These are phyloP conservation scores for Aspergillus novofumigatus DNA, from an alignment of 2,329 filamentous ascomycete genomes.

Conservation along the genomic window DNA sequence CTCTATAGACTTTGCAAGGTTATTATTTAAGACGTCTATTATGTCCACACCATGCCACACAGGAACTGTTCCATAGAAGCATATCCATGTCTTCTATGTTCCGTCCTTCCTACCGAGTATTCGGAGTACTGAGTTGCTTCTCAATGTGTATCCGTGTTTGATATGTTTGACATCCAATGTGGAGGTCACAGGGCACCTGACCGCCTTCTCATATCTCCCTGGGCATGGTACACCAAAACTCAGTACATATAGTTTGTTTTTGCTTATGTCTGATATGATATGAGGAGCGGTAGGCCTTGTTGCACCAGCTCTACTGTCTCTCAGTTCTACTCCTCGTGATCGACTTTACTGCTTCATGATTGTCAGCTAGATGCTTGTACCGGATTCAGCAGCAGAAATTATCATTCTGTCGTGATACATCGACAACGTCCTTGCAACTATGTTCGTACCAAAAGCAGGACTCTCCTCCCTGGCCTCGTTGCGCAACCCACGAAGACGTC, in stretches of 20 bases:
- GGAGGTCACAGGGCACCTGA: not conserved
- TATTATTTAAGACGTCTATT: not conserved
- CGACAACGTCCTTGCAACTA: slow-evolving; percentile 14
- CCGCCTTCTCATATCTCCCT: not conserved
- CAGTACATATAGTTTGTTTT: not conserved
- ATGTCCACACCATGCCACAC: not conserved
- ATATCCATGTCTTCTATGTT: not conserved
- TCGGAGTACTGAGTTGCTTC: no score
- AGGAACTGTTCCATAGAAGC: not conserved
- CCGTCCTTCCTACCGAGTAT: no score
- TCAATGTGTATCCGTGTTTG: not conserved
- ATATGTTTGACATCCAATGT: not conserved
- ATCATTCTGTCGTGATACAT: not conserved
- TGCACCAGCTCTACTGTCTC: not conserved
- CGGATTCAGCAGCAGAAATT: not conserved
- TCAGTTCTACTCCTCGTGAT: not conserved
- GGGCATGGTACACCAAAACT: not conserved
- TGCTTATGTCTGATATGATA: not conserved
- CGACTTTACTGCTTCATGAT: not conserved
- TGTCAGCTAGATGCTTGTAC: not conserved
- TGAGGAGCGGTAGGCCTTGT: not conserved
- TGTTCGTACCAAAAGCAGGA: slow-evolving; percentile 37
- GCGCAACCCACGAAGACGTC: slow-evolving; percentile 37
- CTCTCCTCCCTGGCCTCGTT: slow-evolving; percentile 23
- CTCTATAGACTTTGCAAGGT: not conserved